Percentiles rank a stretch among this genome's conserved stretches.
phyloP scores from a whole-genome alignment of 495 filamentous ascomycete genomes.

The Aspergillus diversus region DNA sequence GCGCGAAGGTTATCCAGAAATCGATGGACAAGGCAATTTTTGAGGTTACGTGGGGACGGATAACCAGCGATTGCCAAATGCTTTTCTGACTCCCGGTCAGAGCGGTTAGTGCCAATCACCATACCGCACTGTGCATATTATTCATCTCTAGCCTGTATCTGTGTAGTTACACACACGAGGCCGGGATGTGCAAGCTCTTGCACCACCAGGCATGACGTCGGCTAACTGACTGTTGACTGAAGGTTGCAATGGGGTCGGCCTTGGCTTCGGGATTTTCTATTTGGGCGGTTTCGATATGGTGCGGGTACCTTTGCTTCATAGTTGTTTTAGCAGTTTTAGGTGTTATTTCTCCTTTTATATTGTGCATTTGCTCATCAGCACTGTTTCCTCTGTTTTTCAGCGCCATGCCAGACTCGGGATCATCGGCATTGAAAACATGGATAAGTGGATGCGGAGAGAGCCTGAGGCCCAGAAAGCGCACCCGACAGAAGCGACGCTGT shows the following conservation, averaged over 20 bases:
- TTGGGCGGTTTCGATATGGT: not conserved
- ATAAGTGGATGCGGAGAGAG: too few species aligned
- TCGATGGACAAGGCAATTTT: not conserved
- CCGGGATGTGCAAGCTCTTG: not conserved
- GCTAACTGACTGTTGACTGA: not conserved
- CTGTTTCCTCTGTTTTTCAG: not conserved
- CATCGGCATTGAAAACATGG: too few species aligned
- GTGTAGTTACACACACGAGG: not conserved
- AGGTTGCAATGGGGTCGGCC: not conserved
- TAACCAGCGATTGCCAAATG: not conserved
- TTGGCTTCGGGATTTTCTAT: not conserved
- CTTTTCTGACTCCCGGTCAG: not conserved
- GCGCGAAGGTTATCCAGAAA: not conserved
- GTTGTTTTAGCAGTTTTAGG: not conserved
- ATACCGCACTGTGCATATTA: not conserved
- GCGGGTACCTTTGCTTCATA: not conserved
- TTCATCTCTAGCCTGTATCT: not conserved
- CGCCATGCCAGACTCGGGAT: too few species aligned
- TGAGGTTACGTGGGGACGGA: not conserved
- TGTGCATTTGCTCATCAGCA: not conserved
- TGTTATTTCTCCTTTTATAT: not conserved
- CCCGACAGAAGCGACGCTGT: too few species aligned
- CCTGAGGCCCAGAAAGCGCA: too few species aligned
- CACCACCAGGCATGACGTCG: not conserved
- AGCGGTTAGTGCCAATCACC: not conserved